phyloP scores from a whole-genome alignment of 352 stramenopile species.

The Peronospora tabacina region DNA sequence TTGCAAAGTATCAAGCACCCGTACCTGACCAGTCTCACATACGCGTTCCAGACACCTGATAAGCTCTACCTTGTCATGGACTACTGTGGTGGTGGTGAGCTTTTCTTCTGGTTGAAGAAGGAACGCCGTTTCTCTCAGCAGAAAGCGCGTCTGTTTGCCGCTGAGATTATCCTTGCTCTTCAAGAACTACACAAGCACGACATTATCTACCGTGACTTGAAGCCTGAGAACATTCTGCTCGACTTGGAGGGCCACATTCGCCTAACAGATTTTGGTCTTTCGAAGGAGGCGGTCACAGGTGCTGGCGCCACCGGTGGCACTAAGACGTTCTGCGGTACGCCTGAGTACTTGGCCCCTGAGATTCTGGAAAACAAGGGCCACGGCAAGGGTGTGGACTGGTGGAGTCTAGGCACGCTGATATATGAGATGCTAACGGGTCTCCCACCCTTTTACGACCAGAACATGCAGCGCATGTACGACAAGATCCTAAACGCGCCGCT shows the following conservation, averaged over 20 bases:
- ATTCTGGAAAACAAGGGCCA: constrained; percentile 92
- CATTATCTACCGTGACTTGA: constrained; percentile 96
- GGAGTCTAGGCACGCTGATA: constrained; percentile 89
- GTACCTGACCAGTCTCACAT: constrained; percentile 84
- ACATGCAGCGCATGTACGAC: constrained; percentile 92
- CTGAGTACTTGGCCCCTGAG: constrained; percentile 93
- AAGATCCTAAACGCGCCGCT: constrained; percentile 90
- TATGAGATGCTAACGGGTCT: constrained; percentile 92
- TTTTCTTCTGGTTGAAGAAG: constrained; percentile 95
- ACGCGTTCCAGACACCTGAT: constrained; percentile 87
- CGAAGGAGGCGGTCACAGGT: constrained; percentile 87
- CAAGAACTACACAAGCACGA: constrained; percentile 90
- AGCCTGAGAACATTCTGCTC: constrained; percentile 94
- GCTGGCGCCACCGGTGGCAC: constrained; percentile 70
- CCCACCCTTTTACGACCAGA: constrained; percentile 91
- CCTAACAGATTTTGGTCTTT: constrained; percentile 93
- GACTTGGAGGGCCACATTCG: constrained; percentile 91
- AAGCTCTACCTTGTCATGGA: constrained; percentile 94
- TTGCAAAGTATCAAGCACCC: constrained; percentile 90
- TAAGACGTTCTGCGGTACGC: constrained; percentile 90
- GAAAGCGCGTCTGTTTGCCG: constrained; percentile 87
- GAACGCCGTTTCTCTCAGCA: constrained; percentile 90
- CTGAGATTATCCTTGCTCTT: constrained; percentile 91
- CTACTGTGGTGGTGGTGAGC: constrained; percentile 90
- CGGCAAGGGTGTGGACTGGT: constrained; percentile 87